phyloP scores from a whole-genome alignment of 208 protist genomes.

The Trypanosoma boissoni region DNA sequence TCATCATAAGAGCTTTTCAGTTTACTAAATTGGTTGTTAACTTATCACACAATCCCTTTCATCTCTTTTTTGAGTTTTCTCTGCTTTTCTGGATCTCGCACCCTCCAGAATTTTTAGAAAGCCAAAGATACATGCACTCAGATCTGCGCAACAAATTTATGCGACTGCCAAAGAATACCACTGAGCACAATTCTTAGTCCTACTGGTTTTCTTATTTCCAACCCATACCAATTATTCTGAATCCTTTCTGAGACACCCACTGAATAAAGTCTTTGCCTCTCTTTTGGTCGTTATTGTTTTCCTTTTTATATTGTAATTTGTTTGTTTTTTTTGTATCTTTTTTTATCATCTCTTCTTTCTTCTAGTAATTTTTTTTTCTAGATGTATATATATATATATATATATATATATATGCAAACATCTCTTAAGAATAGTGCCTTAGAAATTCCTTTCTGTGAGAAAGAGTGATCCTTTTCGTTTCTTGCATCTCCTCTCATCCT shows the following conservation, averaged over 20 bases:
- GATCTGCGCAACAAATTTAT: no score
- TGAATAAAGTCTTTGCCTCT: neutral
- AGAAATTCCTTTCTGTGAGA: neutral
- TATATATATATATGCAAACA: neutral
- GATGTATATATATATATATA: neutral
- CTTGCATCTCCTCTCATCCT: neutral
- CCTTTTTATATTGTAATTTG: neutral
- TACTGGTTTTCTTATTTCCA: neutral
- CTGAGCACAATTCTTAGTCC: no score
- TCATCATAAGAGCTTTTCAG: no score
- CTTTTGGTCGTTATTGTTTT: neutral
- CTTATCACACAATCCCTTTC: no score
- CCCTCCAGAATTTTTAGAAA: no score
- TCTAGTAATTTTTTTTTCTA: neutral
- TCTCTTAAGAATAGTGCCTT: neutral
- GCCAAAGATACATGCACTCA: no score
- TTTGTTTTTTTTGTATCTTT: slow-evolving; percentile 2
- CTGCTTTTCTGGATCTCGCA: no score
- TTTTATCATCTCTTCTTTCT: neutral
- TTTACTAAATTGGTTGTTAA: no score
- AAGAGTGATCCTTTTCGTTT: no score
- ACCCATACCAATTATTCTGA: neutral
- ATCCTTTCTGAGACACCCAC: neutral
- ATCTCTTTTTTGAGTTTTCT: no score
- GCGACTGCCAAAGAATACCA: no score